Evolutionary conservation across 108 stramenopile species (phyloP).

Genomic region (Pseudonitzschia pungens): DNA sequence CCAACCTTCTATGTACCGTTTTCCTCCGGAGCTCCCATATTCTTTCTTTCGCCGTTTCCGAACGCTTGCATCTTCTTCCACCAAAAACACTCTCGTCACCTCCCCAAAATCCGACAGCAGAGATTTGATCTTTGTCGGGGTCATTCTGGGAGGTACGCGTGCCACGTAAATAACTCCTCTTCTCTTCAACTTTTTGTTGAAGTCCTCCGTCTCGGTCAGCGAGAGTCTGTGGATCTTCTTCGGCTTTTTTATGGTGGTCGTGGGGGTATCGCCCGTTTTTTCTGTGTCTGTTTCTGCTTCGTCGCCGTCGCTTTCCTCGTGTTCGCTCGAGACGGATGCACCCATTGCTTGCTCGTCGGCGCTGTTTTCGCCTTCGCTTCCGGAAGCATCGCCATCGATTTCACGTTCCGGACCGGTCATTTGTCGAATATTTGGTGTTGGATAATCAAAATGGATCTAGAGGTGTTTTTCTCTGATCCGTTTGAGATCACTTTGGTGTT

Average conservation of each 20-base stretch:
- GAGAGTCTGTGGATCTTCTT: slow-evolving; percentile 65
- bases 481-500: too few relatives aligned
- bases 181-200: slow-evolving; percentile 69
- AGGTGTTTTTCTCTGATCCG: too few relatives aligned
- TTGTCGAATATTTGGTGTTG: not conserved
- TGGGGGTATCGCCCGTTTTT: not conserved
- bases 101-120: slow-evolving; percentile 86
- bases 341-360: not conserved
- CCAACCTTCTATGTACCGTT: slow-evolving; percentile 94
- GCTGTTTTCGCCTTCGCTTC: slow-evolving; percentile 3
- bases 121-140: slow-evolving; percentile 91
- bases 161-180: slow-evolving; percentile 94
- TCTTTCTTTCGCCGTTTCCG: slow-evolving; percentile 78
- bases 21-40: slow-evolving; percentile 70
- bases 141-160: slow-evolving; percentile 95
- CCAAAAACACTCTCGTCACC: slow-evolving; percentile 91
- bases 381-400: not conserved
- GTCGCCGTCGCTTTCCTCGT: slow-evolving; percentile 12
- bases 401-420: not conserved
- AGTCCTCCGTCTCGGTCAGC: slow-evolving; percentile 65
- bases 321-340: not conserved
- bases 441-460: too few relatives aligned
- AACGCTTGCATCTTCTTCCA: slow-evolving; percentile 83
- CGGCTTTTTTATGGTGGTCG: slow-evolving; percentile 24
- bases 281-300: slow-evolving; percentile 2